Evolutionary conservation across 139 green algal species (phyloP), one percentile per base, ranked within the genome.

Genomic region (Picochlorum sp.): DNA sequence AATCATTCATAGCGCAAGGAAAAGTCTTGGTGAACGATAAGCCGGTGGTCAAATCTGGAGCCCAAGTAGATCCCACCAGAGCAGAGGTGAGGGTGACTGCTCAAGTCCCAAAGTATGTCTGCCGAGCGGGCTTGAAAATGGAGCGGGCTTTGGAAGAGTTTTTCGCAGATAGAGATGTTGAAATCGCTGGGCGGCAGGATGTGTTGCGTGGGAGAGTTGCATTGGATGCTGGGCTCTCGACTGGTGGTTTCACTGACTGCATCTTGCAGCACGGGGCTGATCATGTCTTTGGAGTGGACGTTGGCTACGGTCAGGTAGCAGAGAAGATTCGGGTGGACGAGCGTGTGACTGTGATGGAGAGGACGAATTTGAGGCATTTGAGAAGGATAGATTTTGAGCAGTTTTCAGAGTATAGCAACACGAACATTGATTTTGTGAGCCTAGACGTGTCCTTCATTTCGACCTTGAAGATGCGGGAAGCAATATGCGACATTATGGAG

Each of bases 371-470:
- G 67, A 80, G 91, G 3, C 60, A 93, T 65, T 58, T 98, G 45
- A 74, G 62, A 4, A 66, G 70, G 21, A n/a, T 57, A 1, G 58
- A 86, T 30, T 61, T 98, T 58, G 78, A 79, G 1, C n/a, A 20
- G 47, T 21, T 26, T 54, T 13, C n/a, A 26, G 18, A 54, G 47
- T 20, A 13, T 41, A 47, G 55, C 2, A 41, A 52, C 7, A 18
- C 1, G 14, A 71, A 45, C 0, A 78, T 91, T 31, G 80, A 96
- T 51, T 49, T 98, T 0, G 85, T 88, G 38, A 95, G 86, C 1
- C 83, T 98, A 20, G 93, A 98, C 77, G 72, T 98, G 20, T 95
- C 87, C 18, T 98, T 98, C 81, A 98, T 98, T 57, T 90, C 74
- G 6, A 73, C 97, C 34, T 75, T 95, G 34, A 92, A 95, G 73